A percentile compares a stretch with the other conserved stretches of the same genome.
phyloP scores from a whole-genome alignment of 2,329 filamentous ascomycete genomes.

The Colletotrichum sp. region DNA sequence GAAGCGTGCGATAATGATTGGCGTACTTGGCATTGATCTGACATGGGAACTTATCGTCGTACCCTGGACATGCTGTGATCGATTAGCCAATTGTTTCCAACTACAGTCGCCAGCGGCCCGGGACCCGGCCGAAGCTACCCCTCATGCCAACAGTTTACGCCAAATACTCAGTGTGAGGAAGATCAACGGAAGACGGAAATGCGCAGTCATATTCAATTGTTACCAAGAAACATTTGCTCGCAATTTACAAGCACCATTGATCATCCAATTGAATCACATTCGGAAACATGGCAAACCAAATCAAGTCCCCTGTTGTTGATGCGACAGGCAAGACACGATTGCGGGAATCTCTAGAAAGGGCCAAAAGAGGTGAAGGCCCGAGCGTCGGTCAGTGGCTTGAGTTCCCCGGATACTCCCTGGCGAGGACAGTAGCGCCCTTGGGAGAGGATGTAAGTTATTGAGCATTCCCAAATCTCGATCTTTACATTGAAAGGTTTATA shows the following conservation, averaged over 20 bases:
- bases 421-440: conserved; percentile 30
- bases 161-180: background rate
- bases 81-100: background rate
- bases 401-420: conserved; percentile 35
- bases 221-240: background rate
- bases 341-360: conserved; percentile 30
- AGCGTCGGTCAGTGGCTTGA: conserved; percentile 36
- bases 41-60: background rate
- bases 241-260: background rate
- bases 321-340: conserved; percentile 34
- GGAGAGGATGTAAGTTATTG: conserved; percentile 32
- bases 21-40: background rate
- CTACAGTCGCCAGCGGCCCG: background rate
- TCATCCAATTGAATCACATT: too few relatives aligned
- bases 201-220: background rate
- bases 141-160: background rate
- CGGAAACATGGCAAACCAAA: conserved; percentile 16
- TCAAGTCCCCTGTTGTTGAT: conserved; percentile 26
- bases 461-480: background rate
- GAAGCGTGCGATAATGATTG: background rate
- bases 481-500: background rate
- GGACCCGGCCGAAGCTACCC: background rate
- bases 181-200: background rate
- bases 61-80: background rate
- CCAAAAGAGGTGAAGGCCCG: conserved; percentile 29